A percentile compares a stretch with the other conserved stretches of the same genome.
phyloP scores from a whole-genome alignment of 768 basidiomycete genomes.

The Auriscalpium vulgare region DNA sequence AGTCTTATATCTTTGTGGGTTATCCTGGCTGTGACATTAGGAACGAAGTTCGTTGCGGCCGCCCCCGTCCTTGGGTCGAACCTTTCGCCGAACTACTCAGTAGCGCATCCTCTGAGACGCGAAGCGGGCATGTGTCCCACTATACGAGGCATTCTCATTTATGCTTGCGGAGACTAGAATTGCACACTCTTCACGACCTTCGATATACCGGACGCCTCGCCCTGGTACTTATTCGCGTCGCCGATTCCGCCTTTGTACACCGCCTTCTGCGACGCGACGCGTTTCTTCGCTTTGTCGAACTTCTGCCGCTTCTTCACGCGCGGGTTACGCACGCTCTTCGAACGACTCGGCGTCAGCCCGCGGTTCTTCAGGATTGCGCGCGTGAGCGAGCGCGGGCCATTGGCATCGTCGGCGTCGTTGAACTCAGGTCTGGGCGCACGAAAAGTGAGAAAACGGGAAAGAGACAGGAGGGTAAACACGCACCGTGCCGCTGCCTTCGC shows the following conservation, averaged over 20 bases:
- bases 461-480: constrained; percentile 17
- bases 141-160: too few species aligned
- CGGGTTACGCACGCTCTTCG: constrained; percentile 90
- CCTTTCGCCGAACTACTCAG: too few species aligned
- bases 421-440: constrained; percentile 15
- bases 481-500: constrained; percentile 49
- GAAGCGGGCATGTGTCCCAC: too few species aligned
- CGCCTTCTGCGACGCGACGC: constrained; percentile 80
- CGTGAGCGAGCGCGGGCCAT: constrained; percentile 83
- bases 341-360: constrained; percentile 84
- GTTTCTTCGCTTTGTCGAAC: constrained; percentile 94
- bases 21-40: too few species aligned
- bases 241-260: constrained; percentile 86
- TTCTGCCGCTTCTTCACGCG: constrained; percentile 93
- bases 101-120: too few species aligned
- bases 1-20: too few species aligned
- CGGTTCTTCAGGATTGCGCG: constrained; percentile 90
- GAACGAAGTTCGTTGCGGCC: too few species aligned
- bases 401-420: constrained; percentile 31
- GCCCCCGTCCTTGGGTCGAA: too few species aligned
- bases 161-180: constrained; percentile 26
- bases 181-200: constrained; percentile 83
- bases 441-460: not conserved
- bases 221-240: constrained; percentile 69
- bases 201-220: constrained; percentile 90